These are phyloP conservation scores for Picochlorum sp. DNA, from an alignment of 139 green algal species.

Conservation along the genomic window DNA sequence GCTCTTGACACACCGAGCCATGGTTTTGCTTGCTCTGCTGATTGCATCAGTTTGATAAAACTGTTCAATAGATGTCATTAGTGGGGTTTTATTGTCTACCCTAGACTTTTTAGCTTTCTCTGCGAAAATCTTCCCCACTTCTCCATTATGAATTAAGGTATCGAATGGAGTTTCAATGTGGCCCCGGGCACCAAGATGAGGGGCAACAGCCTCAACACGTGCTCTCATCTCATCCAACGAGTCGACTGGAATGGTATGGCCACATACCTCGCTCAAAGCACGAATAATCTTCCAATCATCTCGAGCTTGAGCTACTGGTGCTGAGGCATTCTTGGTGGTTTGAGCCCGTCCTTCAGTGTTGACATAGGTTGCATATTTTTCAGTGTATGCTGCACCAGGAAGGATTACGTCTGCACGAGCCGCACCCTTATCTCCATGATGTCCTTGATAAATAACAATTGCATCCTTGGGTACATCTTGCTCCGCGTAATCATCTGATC, in stretches of 20 bases:
- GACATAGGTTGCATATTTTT: constrained; percentile 78
- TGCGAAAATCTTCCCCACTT: constrained; percentile 57
- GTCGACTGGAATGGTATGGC: constrained; percentile 77
- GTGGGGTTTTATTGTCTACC: constrained; percentile 10
- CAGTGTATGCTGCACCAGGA: constrained; percentile 80
- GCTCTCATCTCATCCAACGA: constrained; percentile 45
- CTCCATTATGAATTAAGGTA: constrained; percentile 58
- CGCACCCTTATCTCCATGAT: constrained; percentile 90
- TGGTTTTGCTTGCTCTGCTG: constrained; percentile 71
- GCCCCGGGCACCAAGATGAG: constrained; percentile 54
- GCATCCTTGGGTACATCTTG: constrained; percentile 67
- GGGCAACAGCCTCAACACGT: constrained; percentile 71
- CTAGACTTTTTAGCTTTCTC: constrained; percentile 8
- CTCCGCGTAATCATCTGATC: constrained; percentile 72
- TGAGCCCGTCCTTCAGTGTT: constrained; percentile 93
- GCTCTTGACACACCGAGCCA: constrained; percentile 80
- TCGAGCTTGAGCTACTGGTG: constrained; percentile 56
- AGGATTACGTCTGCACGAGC: constrained; percentile 84
- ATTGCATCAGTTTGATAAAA: constrained; percentile 98
- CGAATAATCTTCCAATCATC: constrained; percentile 94
- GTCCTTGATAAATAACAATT: constrained; percentile 94
- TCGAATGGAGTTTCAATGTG: constrained; percentile 62
- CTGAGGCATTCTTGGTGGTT: constrained; percentile 67
- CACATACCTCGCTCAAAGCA: constrained; percentile 72
- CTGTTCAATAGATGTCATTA: constrained; percentile 64